Evolutionary conservation across 2,329 filamentous ascomycete genomes (phyloP).

Genomic region (Colletotrichum siamense): DNA sequence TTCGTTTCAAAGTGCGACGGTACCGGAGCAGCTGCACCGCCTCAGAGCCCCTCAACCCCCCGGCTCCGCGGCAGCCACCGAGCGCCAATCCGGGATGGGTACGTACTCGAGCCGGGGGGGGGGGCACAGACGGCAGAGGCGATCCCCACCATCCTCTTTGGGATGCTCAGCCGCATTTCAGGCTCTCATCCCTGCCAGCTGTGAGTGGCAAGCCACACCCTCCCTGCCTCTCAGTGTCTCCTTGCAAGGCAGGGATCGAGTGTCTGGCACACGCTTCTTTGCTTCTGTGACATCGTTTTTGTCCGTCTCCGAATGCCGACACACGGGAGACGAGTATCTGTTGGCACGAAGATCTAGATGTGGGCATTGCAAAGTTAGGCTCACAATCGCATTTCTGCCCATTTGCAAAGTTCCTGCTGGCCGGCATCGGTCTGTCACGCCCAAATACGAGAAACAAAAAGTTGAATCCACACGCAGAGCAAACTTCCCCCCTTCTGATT

Average conservation of each 20-base stretch:
- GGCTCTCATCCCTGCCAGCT: conserved; percentile 1
- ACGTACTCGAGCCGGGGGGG: neutral
- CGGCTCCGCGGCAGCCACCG: neutral
- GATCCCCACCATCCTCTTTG: conserved; percentile 1
- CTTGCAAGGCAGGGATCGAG: neutral
- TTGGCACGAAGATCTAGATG: neutral
- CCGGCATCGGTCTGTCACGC: neutral
- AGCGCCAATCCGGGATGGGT: neutral
- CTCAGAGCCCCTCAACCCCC: neutral
- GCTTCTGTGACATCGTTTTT: neutral
- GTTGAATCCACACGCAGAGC: neutral
- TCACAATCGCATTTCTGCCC: neutral
- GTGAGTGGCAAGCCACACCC: conserved; percentile 10
- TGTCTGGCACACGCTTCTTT: neutral
- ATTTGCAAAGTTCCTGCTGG: neutral
- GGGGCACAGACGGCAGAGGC: neutral
- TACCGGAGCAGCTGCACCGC: neutral
- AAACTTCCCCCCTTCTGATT: neutral
- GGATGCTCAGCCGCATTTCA: conserved; percentile 16
- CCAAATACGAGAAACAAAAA: neutral
- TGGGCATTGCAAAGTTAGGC: neutral
- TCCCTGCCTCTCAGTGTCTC: neutral
- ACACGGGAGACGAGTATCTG: neutral
- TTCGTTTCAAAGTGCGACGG: conserved; percentile 12
- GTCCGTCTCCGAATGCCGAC: neutral